A percentile compares a stretch with the other conserved stretches of the same genome.
Conservation (phyloP, 2,329 filamentous ascomycete species). For the Hypocrella siamensis region DNA sequence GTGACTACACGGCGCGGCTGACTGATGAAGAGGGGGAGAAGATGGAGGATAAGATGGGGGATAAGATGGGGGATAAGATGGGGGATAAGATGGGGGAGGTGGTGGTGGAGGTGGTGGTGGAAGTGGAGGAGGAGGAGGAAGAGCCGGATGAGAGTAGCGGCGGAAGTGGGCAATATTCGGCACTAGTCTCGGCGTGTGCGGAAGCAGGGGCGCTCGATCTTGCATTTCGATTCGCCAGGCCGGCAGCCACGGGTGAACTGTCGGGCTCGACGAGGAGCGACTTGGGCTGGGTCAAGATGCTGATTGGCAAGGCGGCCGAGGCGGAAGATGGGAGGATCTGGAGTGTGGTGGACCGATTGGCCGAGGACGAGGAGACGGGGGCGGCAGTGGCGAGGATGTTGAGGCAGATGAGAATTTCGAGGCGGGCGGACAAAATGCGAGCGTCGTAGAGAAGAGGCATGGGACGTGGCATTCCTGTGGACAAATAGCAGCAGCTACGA, state of each 20-base stretch:
- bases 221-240: slow-evolving; percentile 16
- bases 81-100: too few species aligned
- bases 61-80: not conserved
- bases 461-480: too few species aligned
- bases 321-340: slow-evolving; percentile 17
- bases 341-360: slow-evolving; percentile 15
- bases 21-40: not conserved
- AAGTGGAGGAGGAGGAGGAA: not conserved
- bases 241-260: slow-evolving; percentile 2
- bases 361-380: slow-evolving; percentile 7
- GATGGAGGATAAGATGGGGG: not conserved
- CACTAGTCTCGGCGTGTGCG: slow-evolving; percentile 15
- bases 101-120: not conserved
- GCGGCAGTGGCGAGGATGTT: slow-evolving; percentile 11
- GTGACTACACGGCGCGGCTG: slow-evolving; percentile 13
- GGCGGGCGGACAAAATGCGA: slow-evolving; percentile 4
- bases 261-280: slow-evolving; percentile 3
- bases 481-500: not conserved
- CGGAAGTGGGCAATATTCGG: slow-evolving; percentile 7
- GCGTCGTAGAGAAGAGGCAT: too few species aligned
- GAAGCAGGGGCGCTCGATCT: slow-evolving; percentile 15
- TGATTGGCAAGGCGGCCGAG: slow-evolving; percentile 12
- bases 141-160: slow-evolving; percentile 3
- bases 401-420: slow-evolving; percentile 10
- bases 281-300: slow-evolving; percentile 12